phyloP scores from a whole-genome alignment of 495 filamentous ascomycete genomes.

The Neurospora tetraspora region DNA sequence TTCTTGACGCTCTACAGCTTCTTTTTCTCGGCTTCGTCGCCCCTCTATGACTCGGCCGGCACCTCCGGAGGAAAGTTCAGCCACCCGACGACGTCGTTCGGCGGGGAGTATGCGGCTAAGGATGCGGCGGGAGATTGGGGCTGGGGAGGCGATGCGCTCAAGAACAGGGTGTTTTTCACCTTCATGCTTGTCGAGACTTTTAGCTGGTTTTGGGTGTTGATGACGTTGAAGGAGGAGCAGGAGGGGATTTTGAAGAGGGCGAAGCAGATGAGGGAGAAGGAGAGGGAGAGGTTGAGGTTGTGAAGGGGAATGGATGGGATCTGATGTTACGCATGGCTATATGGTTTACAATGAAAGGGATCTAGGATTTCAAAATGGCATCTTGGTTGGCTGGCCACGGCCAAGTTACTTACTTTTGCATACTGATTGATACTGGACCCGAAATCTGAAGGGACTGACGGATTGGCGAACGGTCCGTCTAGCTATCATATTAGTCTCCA shows the following conservation, averaged over 20 bases:
- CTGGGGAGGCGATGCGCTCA: conserved; percentile 49
- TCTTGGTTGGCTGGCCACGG: not conserved
- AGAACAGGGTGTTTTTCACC: conserved; percentile 72
- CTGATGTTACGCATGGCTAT: not conserved
- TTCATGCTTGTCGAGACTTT: conserved; percentile 79
- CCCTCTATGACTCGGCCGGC: conserved; percentile 16
- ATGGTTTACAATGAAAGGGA: not conserved
- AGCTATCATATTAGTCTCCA: not conserved
- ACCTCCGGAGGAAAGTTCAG: conserved; percentile 2
- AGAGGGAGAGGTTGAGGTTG: conserved; percentile 5
- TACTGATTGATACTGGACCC: too few relatives aligned
- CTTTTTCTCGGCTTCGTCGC: conserved; percentile 35
- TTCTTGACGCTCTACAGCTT: conserved; percentile 60
- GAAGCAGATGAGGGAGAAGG: conserved; percentile 17
- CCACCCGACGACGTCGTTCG: conserved; percentile 17
- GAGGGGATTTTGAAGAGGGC: conserved; percentile 20
- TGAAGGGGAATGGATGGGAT: too few relatives aligned
- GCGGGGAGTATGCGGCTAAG: not conserved
- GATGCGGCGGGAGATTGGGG: conserved; percentile 2
- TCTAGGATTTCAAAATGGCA: not conserved
- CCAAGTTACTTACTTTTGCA: too few relatives aligned
- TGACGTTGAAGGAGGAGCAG: conserved; percentile 44
- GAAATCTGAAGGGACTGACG: too few relatives aligned
- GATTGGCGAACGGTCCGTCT: not conserved
- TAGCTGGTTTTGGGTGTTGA: conserved; percentile 76